These are phyloP conservation scores for Gynostemma pentaphyllum DNA, from an alignment of 306 rosid genomes.

Conservation along the genomic window DNA sequence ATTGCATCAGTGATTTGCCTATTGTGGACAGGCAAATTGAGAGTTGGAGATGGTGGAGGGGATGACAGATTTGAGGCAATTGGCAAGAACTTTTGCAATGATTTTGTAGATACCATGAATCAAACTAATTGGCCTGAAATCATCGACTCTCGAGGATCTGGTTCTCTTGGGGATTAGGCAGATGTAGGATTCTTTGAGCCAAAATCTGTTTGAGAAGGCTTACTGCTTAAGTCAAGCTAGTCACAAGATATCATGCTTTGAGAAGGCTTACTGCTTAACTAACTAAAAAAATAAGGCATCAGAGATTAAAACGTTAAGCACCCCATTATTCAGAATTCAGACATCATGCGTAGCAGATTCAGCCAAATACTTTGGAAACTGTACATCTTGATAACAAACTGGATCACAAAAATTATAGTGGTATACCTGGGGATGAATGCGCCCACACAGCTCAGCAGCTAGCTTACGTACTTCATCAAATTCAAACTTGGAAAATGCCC, in stretches of 20 bases:
- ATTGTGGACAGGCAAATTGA: no score
- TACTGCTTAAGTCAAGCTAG: not conserved
- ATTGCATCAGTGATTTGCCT: no score
- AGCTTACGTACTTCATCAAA: conserved; percentile 79
- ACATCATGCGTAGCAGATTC: not conserved
- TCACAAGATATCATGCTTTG: not conserved
- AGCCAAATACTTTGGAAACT: not conserved
- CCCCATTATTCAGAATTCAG: not conserved
- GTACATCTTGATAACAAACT: not conserved
- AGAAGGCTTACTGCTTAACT: not conserved
- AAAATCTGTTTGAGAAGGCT: no score
- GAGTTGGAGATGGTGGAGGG: no score
- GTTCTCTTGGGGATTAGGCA: no score
- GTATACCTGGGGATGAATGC: conserved; percentile 79
- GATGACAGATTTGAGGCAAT: no score
- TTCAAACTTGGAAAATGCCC: conserved; percentile 65
- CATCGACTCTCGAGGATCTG: no score
- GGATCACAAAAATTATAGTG: not conserved
- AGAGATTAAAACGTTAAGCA: not conserved
- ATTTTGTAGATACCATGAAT: no score
- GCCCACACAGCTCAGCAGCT: conserved; percentile 92
- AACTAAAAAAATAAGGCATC: not conserved
- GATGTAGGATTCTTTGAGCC: no score
- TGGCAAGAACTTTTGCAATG: no score
- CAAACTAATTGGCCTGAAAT: no score